A percentile compares a stretch with the other conserved stretches of the same genome.
Evolutionary conservation across 2,329 filamentous ascomycete genomes (phyloP).

Genomic region (Stagonosporopsis cucurbitacearum): DNA sequence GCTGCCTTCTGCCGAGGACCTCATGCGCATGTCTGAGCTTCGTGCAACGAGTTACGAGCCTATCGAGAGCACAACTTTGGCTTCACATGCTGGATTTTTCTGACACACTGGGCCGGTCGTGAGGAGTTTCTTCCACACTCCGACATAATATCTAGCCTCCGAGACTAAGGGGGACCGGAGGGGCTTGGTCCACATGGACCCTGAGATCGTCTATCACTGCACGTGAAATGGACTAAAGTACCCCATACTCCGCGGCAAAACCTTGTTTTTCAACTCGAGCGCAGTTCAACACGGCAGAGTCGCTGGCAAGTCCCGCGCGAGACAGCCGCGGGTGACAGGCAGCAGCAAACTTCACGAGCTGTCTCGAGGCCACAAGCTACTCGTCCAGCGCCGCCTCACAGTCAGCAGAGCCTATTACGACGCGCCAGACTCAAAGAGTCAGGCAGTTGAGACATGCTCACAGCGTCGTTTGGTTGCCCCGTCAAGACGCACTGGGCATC

Average conservation of each 20-base stretch:
- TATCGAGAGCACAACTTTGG: slow-evolving; percentile 6
- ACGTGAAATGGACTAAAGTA: slow-evolving; percentile 42
- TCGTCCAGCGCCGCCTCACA: slow-evolving; percentile 13
- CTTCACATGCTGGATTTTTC: slow-evolving; percentile 13
- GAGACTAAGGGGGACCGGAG: slow-evolving; percentile 22
- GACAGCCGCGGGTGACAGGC: slow-evolving; percentile 10
- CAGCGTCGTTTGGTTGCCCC: slow-evolving; percentile 10
- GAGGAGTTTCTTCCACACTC: slow-evolving; percentile 17
- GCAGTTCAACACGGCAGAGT: background rate
- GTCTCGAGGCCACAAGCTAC: slow-evolving; percentile 27
- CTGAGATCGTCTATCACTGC: slow-evolving; percentile 30
- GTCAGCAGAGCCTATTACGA: background rate
- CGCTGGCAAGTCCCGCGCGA: slow-evolving; percentile 13
- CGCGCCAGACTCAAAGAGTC: slow-evolving; percentile 1
- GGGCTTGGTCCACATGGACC: slow-evolving; percentile 29
- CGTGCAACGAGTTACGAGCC: slow-evolving; percentile 4
- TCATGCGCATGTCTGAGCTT: slow-evolving; percentile 2
- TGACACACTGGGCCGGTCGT: slow-evolving; percentile 15
- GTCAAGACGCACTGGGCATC: slow-evolving; percentile 4
- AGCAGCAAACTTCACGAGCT: slow-evolving; percentile 21
- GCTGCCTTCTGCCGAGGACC: slow-evolving; percentile 3
- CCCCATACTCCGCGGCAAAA: slow-evolving; percentile 44
- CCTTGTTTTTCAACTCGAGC: slow-evolving; percentile 16
- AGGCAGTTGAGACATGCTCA: slow-evolving; percentile 17
- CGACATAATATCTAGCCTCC: slow-evolving; percentile 23